These are phyloP conservation scores for Monilinia fructigena DNA, from an alignment of 2,329 filamentous ascomycete genomes.

Conservation along the genomic window DNA sequence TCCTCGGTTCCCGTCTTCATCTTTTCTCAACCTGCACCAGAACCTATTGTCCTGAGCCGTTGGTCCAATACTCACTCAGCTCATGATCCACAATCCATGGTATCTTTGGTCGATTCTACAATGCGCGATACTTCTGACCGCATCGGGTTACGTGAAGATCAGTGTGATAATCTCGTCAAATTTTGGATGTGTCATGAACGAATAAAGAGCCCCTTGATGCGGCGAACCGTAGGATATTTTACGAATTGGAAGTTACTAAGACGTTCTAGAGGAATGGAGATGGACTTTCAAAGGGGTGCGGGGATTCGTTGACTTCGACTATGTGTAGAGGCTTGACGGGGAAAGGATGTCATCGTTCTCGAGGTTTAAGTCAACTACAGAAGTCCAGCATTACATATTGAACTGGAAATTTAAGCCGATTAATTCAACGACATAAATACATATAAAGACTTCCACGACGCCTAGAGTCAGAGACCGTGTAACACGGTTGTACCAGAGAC, in stretches of 20 bases:
- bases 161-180: conserved; percentile 46
- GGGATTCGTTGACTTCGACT: conserved; percentile 40
- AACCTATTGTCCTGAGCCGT: conserved; percentile 41
- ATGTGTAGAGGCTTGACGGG: conserved; percentile 41
- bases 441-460: not conserved
- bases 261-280: conserved; percentile 44
- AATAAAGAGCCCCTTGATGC: conserved; percentile 35
- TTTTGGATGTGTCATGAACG: conserved; percentile 43
- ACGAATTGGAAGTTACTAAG: conserved; percentile 46
- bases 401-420: not conserved
- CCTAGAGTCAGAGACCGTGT: not conserved
- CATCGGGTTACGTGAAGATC: conserved; percentile 45
- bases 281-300: conserved; percentile 38
- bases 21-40: conserved; percentile 40
- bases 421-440: not conserved
- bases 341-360: conserved; percentile 34
- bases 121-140: conserved; percentile 44
- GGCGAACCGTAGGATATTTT: conserved; percentile 44
- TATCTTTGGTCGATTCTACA: conserved; percentile 45
- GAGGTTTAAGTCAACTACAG: not conserved
- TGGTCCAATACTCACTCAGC: conserved; percentile 45
- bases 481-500: not conserved
- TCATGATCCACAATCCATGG: conserved; percentile 45
- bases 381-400: not conserved
- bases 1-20: conserved; percentile 35